Percentiles rank a stretch among this genome's conserved stretches.
phyloP scores from a whole-genome alignment of 2,329 filamentous ascomycete genomes.

The Arthrobotrys conoides region DNA sequence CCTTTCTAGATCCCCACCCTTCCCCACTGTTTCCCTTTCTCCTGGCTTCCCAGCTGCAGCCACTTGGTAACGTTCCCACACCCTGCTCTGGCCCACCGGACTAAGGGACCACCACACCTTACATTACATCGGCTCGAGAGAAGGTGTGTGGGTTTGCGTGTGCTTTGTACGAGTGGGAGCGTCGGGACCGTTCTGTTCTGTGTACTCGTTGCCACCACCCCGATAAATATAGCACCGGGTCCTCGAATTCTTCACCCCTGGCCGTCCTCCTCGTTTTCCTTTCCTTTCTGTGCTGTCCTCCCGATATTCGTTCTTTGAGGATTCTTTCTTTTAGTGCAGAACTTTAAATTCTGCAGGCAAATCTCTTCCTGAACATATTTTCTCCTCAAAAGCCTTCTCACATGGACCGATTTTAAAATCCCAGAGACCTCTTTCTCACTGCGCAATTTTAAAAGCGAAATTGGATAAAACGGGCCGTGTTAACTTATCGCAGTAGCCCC shows the following conservation, averaged over 20 bases:
- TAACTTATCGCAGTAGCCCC: slow-evolving; percentile 28
- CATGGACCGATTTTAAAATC: slow-evolving; percentile 15
- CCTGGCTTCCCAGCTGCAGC: slow-evolving; percentile 30
- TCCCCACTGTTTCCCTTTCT: slow-evolving; percentile 24
- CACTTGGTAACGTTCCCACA: slow-evolving; percentile 30
- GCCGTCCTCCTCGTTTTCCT: slow-evolving; percentile 29
- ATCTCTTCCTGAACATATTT: not conserved
- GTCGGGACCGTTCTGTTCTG: slow-evolving; percentile 41
- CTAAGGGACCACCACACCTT: slow-evolving; percentile 27
- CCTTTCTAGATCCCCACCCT: slow-evolving; percentile 20
- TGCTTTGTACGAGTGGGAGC: slow-evolving; percentile 34
- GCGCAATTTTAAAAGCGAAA: slow-evolving; percentile 51
- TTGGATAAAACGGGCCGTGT: slow-evolving; percentile 33
- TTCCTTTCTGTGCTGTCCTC: slow-evolving; percentile 48
- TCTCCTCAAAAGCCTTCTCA: slow-evolving; percentile 13
- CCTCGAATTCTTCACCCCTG: slow-evolving; percentile 44
- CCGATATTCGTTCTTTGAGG: slow-evolving; percentile 31
- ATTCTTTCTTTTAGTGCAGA: slow-evolving; percentile 29
- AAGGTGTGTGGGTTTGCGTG: slow-evolving; percentile 46
- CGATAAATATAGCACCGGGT: slow-evolving; percentile 57
- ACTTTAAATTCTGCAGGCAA: slow-evolving; percentile 24
- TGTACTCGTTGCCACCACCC: slow-evolving; percentile 44
- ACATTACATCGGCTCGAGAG: slow-evolving; percentile 20
- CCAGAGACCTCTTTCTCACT: slow-evolving; percentile 15
- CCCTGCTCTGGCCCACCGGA: slow-evolving; percentile 27